Percentiles rank a stretch among this genome's conserved stretches.
phyloP scores from a whole-genome alignment of 2,329 filamentous ascomycete genomes.

The Trichoderma oligosporum region DNA sequence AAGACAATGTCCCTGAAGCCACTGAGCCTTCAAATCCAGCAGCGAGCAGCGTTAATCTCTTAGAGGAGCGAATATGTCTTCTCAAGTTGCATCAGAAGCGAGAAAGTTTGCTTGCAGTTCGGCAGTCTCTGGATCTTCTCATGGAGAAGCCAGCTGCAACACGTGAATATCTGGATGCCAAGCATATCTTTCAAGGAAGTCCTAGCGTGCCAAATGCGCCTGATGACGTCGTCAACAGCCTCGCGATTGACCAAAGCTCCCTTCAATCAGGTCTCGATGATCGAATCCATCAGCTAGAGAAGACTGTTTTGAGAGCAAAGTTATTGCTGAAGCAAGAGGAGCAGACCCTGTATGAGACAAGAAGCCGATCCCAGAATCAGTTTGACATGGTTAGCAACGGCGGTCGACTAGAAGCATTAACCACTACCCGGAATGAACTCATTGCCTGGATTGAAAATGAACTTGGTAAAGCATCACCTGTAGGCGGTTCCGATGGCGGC shows the following conservation, averaged over 20 bases:
- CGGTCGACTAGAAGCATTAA: constrained; percentile 51
- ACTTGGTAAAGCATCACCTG: constrained; percentile 49
- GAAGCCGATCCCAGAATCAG: constrained; percentile 36
- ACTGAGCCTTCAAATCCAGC: constrained; percentile 23
- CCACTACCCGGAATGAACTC: constrained; percentile 54
- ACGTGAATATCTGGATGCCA: constrained; percentile 47
- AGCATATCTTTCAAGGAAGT: constrained; percentile 45
- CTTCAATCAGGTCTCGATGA: constrained; percentile 43
- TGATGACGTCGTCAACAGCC: constrained; percentile 47
- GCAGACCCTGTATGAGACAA: constrained; percentile 48
- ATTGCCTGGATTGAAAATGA: constrained; percentile 65
- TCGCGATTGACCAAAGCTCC: constrained; percentile 41
- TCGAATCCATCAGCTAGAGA: constrained; percentile 53
- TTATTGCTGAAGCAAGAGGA: constrained; percentile 55
- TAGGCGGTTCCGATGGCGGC: constrained; percentile 27
- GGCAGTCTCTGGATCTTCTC: constrained; percentile 50
- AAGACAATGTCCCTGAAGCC: constrained; percentile 23
- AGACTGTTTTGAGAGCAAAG: constrained; percentile 56
- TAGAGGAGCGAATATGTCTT: constrained; percentile 51
- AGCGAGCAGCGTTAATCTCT: constrained; percentile 24
- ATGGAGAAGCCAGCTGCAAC: constrained; percentile 50
- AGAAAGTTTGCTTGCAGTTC: constrained; percentile 47
- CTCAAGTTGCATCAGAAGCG: constrained; percentile 51
- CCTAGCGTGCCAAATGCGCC: constrained; percentile 49
- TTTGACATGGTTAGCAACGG: constrained; percentile 37